Base-by-base conservation (phyloP, 139 green algal genomes). In the Chlamydomonas applanata region DNA sequence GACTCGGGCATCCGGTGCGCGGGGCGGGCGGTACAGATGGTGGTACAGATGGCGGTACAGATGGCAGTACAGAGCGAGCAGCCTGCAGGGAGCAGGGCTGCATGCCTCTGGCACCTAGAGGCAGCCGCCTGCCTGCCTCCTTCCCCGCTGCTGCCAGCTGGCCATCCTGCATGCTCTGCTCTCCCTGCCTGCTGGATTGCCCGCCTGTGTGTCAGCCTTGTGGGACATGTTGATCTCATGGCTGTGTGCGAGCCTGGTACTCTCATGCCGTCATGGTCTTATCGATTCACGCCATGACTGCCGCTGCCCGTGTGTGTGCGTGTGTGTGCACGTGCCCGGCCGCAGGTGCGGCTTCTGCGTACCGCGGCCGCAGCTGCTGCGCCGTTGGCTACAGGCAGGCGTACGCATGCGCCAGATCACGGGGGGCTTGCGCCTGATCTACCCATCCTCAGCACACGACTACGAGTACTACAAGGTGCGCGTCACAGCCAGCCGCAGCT, bases 381-480 rank as follows among this genome's bases (percentile, higher is more conserved):
- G 84, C 68, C 81, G 87, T 30, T 92, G 87, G 87, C 79, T 89
- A 80, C 82, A 87, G 73, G 79, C 85, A 29, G 85, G 85, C 29
- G 85, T 90, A 49, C 56, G 35, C 33, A 92, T 92, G 85, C 70
- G 82, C 59, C 81, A 90, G 77, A 82, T 90, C 27, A 82, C 75
- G 19, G 66, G 67, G 5, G 29, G 74, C 0, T 76, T 89, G 36
- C 82, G 84, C 68, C 83, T 92, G 34, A 90, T 92, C 75, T 92
- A 92, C 79, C 87, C 87, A 0, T 61, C 81, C 17, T 77, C 62
- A 20, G 85, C 87, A 2, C 87, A 92, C 73, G 87, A 92, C 67
- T 90, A 90, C 70, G 78, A 86, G 56, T 92, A 92, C 81, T 92
- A 92, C 77, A 85, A 85, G 69, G 72, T 56, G 57, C 73, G 40